Conservation (phyloP, 2,329 filamentous ascomycete species). For the Lecanicillium sp. region DNA sequence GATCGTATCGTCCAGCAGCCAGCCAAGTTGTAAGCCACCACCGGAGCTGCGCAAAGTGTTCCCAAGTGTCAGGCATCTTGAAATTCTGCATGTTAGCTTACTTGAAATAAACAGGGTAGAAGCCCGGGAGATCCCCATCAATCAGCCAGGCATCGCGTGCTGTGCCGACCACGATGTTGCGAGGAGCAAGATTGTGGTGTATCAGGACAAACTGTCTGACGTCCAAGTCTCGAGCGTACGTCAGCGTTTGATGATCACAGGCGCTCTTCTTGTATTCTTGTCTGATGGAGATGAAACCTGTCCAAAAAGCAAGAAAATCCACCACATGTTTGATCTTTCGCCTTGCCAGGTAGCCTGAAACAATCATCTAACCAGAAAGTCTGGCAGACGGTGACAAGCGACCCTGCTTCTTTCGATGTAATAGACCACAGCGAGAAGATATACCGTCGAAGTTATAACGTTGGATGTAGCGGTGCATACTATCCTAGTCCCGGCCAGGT, state of each 20-base stretch:
- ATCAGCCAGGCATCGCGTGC: background rate
- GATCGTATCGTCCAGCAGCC: conserved; percentile 1
- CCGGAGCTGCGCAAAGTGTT: background rate
- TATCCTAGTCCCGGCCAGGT: background rate
- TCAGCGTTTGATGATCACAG: background rate
- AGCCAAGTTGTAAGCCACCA: conserved; percentile 1
- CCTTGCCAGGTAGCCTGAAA: background rate
- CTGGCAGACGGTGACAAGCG: background rate
- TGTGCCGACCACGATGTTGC: background rate
- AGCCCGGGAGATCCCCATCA: conserved; percentile 2
- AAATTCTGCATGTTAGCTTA: conserved; percentile 2
- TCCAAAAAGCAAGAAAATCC: background rate
- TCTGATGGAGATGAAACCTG: background rate
- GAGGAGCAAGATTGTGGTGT: conserved; percentile 1
- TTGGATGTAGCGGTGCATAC: background rate
- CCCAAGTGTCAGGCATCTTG: background rate
- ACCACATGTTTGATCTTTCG: background rate
- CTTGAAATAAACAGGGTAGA: conserved; percentile 1
- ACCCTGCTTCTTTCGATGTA: background rate
- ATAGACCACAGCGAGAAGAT: background rate
- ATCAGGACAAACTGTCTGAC: too few relatives aligned
- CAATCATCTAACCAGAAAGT: background rate
- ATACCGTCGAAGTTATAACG: background rate
- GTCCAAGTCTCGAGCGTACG: too few relatives aligned
- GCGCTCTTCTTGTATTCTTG: background rate